Evolutionary conservation across 2,329 filamentous ascomycete genomes (phyloP).

Genomic region (Lecanoromycetidae sp.): DNA sequence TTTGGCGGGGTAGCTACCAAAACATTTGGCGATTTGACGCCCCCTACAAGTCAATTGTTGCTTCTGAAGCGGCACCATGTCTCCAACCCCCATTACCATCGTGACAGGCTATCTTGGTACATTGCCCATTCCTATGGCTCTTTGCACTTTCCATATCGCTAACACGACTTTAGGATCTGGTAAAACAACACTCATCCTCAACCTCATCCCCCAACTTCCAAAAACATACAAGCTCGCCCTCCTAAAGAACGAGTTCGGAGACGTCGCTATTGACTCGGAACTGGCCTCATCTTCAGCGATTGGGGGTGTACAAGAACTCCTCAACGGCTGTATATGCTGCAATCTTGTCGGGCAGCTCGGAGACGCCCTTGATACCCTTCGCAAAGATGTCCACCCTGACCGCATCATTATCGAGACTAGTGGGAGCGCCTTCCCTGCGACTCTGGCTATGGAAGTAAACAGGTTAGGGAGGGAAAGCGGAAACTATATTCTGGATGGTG

Average conservation of each 20-base stretch:
- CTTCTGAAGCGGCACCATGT: conserved; percentile 23
- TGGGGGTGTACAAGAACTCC: conserved; percentile 78
- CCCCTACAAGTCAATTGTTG: neutral
- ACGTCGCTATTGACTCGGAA: conserved; percentile 84
- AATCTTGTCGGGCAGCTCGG: conserved; percentile 88
- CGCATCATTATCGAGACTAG: conserved; percentile 90
- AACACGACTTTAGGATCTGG: conserved; percentile 43
- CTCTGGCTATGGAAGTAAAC: conserved; percentile 82
- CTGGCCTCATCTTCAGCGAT: conserved; percentile 73
- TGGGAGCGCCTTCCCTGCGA: conserved; percentile 78
- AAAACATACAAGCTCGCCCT: conserved; percentile 80
- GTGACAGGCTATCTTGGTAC: conserved; percentile 86
- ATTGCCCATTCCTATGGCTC: neutral
- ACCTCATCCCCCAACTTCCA: conserved; percentile 84
- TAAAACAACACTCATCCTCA: conserved; percentile 91
- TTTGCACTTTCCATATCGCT: neutral
- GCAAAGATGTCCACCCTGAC: conserved; percentile 51
- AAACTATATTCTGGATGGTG: conserved; percentile 67
- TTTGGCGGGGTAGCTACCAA: conserved; percentile 1
- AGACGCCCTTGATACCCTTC: conserved; percentile 65
- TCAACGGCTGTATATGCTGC: conserved; percentile 98
- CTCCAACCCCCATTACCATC: conserved; percentile 81
- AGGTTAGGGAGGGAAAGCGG: conserved; percentile 58
- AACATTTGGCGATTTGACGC: neutral
- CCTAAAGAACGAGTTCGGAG: conserved; percentile 96